Conservation (phyloP, 495 filamentous ascomycete species). For the Usnea hakonensis region DNA sequence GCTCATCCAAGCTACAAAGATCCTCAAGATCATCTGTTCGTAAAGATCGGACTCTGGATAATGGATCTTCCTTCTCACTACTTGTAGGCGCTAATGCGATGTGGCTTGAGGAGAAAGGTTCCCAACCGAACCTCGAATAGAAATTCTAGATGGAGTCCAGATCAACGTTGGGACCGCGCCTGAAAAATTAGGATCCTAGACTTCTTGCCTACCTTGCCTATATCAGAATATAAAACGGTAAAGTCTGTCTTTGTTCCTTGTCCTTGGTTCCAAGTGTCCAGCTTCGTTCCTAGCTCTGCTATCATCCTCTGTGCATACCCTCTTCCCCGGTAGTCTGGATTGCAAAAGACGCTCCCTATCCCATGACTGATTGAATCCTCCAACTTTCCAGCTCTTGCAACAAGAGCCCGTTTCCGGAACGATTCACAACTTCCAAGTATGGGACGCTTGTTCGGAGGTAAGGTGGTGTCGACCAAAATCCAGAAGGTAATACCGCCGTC, state of each 20-base stretch:
- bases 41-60: slow-evolving; percentile 27
- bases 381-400: slow-evolving; percentile 41
- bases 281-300: slow-evolving; percentile 43
- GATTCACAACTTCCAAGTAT: slow-evolving; percentile 80
- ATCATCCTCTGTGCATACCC: slow-evolving; percentile 76
- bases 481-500: slow-evolving; percentile 76
- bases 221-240: slow-evolving; percentile 84
- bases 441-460: slow-evolving; percentile 43
- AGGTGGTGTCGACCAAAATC: slow-evolving; percentile 61
- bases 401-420: slow-evolving; percentile 64
- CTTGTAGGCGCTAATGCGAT: slow-evolving; percentile 50
- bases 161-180: background rate
- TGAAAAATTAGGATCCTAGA: background rate
- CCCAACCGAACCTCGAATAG: slow-evolving; percentile 78
- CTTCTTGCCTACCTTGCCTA: slow-evolving; percentile 57
- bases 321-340: slow-evolving; percentile 58
- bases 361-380: slow-evolving; percentile 66
- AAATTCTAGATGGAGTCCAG: slow-evolving; percentile 43
- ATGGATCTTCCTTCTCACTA: slow-evolving; percentile 18
- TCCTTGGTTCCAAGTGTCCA: slow-evolving; percentile 45
- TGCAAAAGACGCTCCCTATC: slow-evolving; percentile 80
- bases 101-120: slow-evolving; percentile 61
- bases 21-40: slow-evolving; percentile 44
- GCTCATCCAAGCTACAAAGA: slow-evolving; percentile 53
- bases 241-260: slow-evolving; percentile 44